Conservation (phyloP, 768 basidiomycete genomes). For the Boletellus emodensis region DNA sequence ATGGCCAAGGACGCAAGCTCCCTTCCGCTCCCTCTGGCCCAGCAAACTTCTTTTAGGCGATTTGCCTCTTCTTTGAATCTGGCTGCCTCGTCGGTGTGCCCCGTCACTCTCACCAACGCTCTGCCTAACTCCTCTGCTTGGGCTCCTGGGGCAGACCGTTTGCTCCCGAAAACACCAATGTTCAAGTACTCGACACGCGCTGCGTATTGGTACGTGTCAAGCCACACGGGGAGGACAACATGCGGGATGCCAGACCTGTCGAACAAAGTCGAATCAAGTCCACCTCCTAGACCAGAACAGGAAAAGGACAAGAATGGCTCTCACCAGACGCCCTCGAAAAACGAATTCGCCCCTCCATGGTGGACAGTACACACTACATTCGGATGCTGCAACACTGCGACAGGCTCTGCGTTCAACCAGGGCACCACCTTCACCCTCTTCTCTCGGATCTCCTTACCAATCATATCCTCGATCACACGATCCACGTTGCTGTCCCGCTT, state of each 20-base stretch:
- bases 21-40: constrained; percentile 2
- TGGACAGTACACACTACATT: constrained; percentile 1
- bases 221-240: constrained; percentile 11
- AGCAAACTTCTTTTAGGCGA: background rate
- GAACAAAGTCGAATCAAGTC: no score
- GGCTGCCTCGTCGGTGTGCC: constrained; percentile 1
- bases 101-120: constrained; percentile 5
- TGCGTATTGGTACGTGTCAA: constrained; percentile 8
- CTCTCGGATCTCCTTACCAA: constrained; percentile 2
- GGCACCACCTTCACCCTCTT: constrained; percentile 8
- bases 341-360: constrained; percentile 2
- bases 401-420: constrained; percentile 10
- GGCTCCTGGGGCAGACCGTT: background rate
- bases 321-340: constrained; percentile 1
- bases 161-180: constrained; percentile 6
- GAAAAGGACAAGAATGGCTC: background rate
- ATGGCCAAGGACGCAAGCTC: background rate
- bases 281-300: background rate
- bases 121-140: constrained; percentile 1
- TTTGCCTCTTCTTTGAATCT: constrained; percentile 1
- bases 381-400: constrained; percentile 5
- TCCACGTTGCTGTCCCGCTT: background rate
- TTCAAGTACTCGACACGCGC: constrained; percentile 1
- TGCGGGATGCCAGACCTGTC: constrained; percentile 10
- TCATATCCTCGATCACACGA: background rate